phyloP scores from a whole-genome alignment of 768 basidiomycete species.

The Suillus luteus region DNA sequence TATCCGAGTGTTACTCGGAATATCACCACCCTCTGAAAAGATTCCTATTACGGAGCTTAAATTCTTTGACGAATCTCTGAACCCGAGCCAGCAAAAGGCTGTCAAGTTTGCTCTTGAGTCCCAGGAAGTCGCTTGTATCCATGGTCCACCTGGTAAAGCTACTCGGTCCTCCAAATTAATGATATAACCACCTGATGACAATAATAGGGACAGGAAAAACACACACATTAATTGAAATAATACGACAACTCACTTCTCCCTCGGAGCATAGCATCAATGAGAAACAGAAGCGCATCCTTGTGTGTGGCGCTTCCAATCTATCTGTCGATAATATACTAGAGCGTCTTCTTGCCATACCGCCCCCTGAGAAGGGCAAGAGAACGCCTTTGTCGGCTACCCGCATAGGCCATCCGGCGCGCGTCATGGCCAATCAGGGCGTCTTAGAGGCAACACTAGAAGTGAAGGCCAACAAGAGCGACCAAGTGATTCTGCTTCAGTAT shows the following conservation, averaged over 20 bases:
- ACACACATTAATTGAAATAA: constrained; percentile 91
- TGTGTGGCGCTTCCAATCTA: constrained; percentile 93
- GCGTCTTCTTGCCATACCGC: constrained; percentile 68
- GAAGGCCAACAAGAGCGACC: constrained; percentile 72
- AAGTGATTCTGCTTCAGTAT: constrained; percentile 38
- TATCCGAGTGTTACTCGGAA: constrained; percentile 71
- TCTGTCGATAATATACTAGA: constrained; percentile 96
- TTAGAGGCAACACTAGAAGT: constrained; percentile 72
- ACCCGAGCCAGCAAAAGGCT: constrained; percentile 82
- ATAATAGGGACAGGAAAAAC: constrained; percentile 87
- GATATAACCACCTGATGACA: constrained; percentile 1
- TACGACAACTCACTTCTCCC: constrained; percentile 73
- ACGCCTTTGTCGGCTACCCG: constrained; percentile 64
- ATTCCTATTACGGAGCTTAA: constrained; percentile 42
- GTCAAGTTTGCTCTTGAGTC: constrained; percentile 81
- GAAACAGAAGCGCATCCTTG: constrained; percentile 65
- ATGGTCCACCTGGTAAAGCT: constrained; percentile 89
- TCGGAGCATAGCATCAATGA: constrained; percentile 38
- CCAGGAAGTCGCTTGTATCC: constrained; percentile 86
- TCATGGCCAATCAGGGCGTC: constrained; percentile 71
- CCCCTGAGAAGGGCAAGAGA: constrained; percentile 47
- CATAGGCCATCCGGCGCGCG: constrained; percentile 94
- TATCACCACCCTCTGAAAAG: constrained; percentile 47
- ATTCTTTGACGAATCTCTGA: constrained; percentile 79
- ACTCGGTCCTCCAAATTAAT: neutral